Evolutionary conservation across 2,329 filamentous ascomycete genomes (phyloP), one percentile per base, ranked within the genome.

Genomic region (Phyllosticta citribraziliensis): DNA sequence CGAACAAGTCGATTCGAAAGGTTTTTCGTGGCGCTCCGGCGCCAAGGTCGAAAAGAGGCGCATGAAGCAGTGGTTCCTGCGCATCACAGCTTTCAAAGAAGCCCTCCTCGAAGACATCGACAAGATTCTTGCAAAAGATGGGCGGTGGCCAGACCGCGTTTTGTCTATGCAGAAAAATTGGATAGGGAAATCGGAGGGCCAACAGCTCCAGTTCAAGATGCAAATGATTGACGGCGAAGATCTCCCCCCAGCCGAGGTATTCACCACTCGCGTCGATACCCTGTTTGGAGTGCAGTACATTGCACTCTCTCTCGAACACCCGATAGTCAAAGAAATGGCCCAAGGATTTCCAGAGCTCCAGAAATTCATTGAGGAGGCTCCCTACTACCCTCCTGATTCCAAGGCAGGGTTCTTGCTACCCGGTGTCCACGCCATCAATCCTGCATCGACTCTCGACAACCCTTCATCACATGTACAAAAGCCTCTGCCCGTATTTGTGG

Each of bases 41-140:
- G 91, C 89, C 56, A 86, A 88, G 70, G 90, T 95, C 19, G 88
- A 94, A 74, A 88, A 91, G 75, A 79, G 84, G 63, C 83, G 84
- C 66, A 78, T 95, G 55, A 90, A 88, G 74, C 91, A 96, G 73
- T 96, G 91, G 91, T 96, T 95, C 72, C 84, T 96, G 65, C 86
- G 85, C 64, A 95, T 94, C 68, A 93, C 90, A 3, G 82, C 84
- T 56, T 94, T 89, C 69, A 85, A 88, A 64, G 85, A 93, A 59
- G 79, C 83, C 3, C 76, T 96, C 8, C 76, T 95, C 25, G 77
- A 85, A 27, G 89, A 90, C 64, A 79, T 96, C 1, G 83, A 90
- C 30, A 20, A 17, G 10, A 74, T 78, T 3, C 79, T 96, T 40
- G 79, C 83, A 12, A 77, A 82, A 65, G 76, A 84, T 17, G 82